Evolutionary conservation across 2,329 filamentous ascomycete species (phyloP).

Genomic region (Neoascochyta sp.): DNA sequence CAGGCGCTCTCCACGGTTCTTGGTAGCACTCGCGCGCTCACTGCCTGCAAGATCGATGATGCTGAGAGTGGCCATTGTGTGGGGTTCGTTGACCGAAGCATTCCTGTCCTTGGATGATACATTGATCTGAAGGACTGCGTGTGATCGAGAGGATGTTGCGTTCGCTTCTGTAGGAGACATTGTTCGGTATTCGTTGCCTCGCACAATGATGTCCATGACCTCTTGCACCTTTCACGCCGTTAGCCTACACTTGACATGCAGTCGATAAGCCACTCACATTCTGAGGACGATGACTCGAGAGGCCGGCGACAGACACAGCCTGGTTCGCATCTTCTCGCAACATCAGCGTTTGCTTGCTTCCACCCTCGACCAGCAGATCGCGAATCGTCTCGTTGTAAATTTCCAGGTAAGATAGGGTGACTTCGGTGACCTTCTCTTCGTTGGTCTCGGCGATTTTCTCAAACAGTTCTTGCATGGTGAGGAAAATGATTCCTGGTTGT

Average conservation of each 20-base stretch:
- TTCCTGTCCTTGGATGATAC: constrained; percentile 91
- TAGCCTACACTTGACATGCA: constrained; percentile 10
- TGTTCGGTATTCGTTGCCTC: constrained; percentile 89
- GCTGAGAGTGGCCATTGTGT: constrained; percentile 96
- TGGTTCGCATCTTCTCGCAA: constrained; percentile 93
- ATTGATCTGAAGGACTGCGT: constrained; percentile 96
- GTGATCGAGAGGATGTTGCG: constrained; percentile 92
- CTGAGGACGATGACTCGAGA: constrained; percentile 86
- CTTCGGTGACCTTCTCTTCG: constrained; percentile 81
- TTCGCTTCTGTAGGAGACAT: constrained; percentile 97
- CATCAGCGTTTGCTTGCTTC: constrained; percentile 80
- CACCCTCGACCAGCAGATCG: constrained; percentile 82
- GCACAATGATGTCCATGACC: constrained; percentile 99
- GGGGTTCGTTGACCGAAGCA: constrained; percentile 85
- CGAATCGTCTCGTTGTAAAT: constrained; percentile 99
- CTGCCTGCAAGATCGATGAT: constrained; percentile 97
- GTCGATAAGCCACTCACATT: constrained; percentile 57
- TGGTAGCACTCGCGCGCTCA: constrained; percentile 91
- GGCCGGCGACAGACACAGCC: constrained; percentile 81
- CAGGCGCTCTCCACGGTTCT: constrained; percentile 88
- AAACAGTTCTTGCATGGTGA: constrained; percentile 98
- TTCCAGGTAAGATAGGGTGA: constrained; percentile 91
- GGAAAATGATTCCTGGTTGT: constrained; percentile 94
- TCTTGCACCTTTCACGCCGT: constrained; percentile 56
- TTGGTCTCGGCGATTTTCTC: constrained; percentile 87